Evolutionary conservation across 108 stramenopile genomes (phyloP), one percentile per base, ranked within the genome.

Genomic region (Asterionellopsis glacialis): DNA sequence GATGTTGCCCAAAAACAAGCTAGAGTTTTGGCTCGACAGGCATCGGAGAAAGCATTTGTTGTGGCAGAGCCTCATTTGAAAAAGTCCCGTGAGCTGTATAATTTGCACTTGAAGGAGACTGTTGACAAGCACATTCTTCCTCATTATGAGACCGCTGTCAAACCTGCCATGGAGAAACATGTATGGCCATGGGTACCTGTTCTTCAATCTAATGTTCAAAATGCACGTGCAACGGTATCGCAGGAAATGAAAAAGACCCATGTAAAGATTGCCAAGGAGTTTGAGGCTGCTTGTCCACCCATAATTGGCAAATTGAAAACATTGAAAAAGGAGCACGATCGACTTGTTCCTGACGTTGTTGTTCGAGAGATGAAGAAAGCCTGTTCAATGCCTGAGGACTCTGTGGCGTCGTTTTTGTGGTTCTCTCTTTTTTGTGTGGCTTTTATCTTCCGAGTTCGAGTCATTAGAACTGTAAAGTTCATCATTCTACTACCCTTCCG

Each of bases 401-500:
- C 56, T 42, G 11, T 57, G 9, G 14, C 28, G 15, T 38, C 15
- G 1, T 15, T 41, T 6, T n/a, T 57, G 19, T 15, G 15, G n/a
- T n/a, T 26, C n/a, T 12, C 39, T n/a, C 21, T 15, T n/a, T 4
- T 25, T 7, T 57, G n/a, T 57, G 28, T 42, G 1, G 40, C 22
- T 27, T 41, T 57, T 16, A 16, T 68, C 18, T 57, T 57, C 64
- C 22, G 62, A 43, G 0, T 44, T 26, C 45, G 64, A 47, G 9
- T 58, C 42, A 52, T 13, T n/a, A 44, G 55, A 12, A 57, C 56
- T 56, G 5, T 61, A 22, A 45, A 7, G 33, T 19, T 11, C 60
- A 14, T 22, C 58, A 45, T 51, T 51, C 24, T 42, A 60, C 50
- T 73, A 59, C 12, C 61, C 24, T 14, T 61, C 51, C 6, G 67